Base-by-base conservation (phyloP, 345 rosid species). In the Sisymbrium irio region DNA sequence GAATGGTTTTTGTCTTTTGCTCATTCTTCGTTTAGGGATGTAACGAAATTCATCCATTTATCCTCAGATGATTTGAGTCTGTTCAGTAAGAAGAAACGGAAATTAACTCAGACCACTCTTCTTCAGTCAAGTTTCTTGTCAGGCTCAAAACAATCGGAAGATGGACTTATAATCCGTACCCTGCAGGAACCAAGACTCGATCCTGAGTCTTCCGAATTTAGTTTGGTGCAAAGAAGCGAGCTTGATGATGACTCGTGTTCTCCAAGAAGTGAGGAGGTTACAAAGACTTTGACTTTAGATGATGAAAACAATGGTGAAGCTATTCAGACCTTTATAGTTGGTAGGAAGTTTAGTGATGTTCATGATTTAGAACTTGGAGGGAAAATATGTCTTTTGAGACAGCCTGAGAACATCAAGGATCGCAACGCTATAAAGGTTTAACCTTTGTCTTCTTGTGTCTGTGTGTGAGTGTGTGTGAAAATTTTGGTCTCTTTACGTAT, bases 41-140 rank as follows among this genome's bases (percentile, higher is more conserved):
- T n/a, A n/a, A n/a, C n/a, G n/a, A n/a, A n/a, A n/a, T n/a, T n/a
- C n/a, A n/a, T n/a, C n/a, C n/a, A n/a, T n/a, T n/a, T n/a, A n/a
- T n/a, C n/a, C n/a, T n/a, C n/a, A n/a, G n/a, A n/a, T n/a, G n/a
- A n/a, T n/a, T n/a, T n/a, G n/a, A n/a, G n/a, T n/a, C n/a, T n/a
- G n/a, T n/a, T n/a, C n/a, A n/a, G 25, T 22, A 83, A 84, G 72
- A 86, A 82, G 55, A 91, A 88, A 62, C 80, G 97, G 71, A 94
- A 86, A 76, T 73, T 88, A 76, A 84, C 90, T 37, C 98, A 94
- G 70, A 79, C 85, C 58, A 94, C 98, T 17, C 95, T 94, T 73
- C 81, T 86, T 51, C 88, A 94, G 49, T 76, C 85, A 59, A 82
- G 74, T 69, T 81, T 89, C 51, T 76, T 65, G 70, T 81, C 89